Percentiles rank a stretch among this genome's conserved stretches.
Evolutionary conservation across 345 rosid species (phyloP).

Genomic region (Erodium maritimum): DNA sequence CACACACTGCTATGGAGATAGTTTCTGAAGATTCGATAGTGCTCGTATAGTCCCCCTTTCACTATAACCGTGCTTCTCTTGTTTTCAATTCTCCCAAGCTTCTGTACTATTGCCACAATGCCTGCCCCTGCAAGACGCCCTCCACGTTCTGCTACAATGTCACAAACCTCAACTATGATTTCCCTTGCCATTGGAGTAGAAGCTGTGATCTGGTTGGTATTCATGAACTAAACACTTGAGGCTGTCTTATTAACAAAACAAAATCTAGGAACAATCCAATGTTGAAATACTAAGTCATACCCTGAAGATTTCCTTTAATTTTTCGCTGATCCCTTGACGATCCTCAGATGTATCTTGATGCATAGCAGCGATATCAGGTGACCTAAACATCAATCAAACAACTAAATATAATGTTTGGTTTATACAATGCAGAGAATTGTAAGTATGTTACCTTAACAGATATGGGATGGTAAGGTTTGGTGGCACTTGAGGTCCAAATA

Average conservation of each 20-base stretch:
- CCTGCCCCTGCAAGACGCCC: slow-evolving; percentile 59
- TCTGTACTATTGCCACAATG: slow-evolving; percentile 53
- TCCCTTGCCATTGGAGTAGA: slow-evolving; percentile 34
- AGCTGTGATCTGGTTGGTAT: slow-evolving; percentile 32
- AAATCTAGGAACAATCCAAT: too few relatives aligned
- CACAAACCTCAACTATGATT: slow-evolving; percentile 53
- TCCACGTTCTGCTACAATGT: slow-evolving; percentile 48
- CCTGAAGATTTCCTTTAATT: slow-evolving; percentile 43
- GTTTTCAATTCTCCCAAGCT: slow-evolving; percentile 44
- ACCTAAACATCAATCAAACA: slow-evolving; percentile 12
- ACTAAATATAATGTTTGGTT: too few relatives aligned
- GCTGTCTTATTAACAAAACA: too few relatives aligned
- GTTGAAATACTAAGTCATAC: slow-evolving; percentile 10
- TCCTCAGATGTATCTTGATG: slow-evolving; percentile 58
- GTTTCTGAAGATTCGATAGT: slow-evolving; percentile 47
- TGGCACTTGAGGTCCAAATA: slow-evolving; percentile 45
- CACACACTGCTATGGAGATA: slow-evolving; percentile 52
- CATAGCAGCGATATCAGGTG: slow-evolving; percentile 64
- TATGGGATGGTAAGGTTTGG: slow-evolving; percentile 37
- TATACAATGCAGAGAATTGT: too few relatives aligned
- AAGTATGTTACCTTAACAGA: slow-evolving; percentile 43
- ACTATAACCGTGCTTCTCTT: slow-evolving; percentile 39
- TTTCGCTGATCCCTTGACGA: slow-evolving; percentile 27
- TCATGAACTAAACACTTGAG: not conserved
- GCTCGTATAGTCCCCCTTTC: slow-evolving; percentile 62